Evolutionary conservation across 164 flowering plant species (phyloP), one percentile per base, ranked within the genome.

Genomic region (Stephania cephalantha): DNA sequence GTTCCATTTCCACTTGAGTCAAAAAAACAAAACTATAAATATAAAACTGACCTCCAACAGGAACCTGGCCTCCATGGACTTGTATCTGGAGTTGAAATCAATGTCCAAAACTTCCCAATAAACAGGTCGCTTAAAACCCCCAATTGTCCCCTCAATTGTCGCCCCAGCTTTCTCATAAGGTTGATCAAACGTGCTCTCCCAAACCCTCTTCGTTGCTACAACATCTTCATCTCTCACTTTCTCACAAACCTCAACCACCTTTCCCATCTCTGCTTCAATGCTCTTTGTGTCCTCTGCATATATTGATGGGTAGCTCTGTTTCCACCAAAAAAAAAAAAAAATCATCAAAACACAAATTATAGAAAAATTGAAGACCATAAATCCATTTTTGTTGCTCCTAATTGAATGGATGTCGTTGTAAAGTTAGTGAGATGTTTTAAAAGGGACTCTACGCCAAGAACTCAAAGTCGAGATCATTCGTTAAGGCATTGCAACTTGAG

Each of bases 161-260:
- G 79, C 72, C 64, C 99, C 98, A 52, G 97, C 97, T 86, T 86
- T 95, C 86, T 93, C 97, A 73, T 88, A 93, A 11, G 99, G 97
- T 78, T 86, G 88, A 80, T 90, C 88, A 73, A 87, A 95, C 13
- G 80, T 76, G 68, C 75, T 80, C 70, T 93, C 95, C 99, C 99
- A 95, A 0, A 89, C 79, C 72, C 72, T 85, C 83, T 84, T 89
- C 1, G 90, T 88, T 65, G 78, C 85, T 75, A 85, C 81, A 2
- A 90, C 48, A 30, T 85, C 89, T 78, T 79, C 86, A 53, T 81
- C 84, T 18, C 83, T 82, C 22, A 83, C 84, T 50, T 64, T 68
- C 53, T 83, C 95, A 87, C 88, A 82, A 42, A 81, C 9, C 1
- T 86, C 84, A 45, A 77, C 83, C 22, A 90, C 80, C 75, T 82